Conservation (phyloP, 257 asterid genomes). For the Leonotis leonurus region DNA sequence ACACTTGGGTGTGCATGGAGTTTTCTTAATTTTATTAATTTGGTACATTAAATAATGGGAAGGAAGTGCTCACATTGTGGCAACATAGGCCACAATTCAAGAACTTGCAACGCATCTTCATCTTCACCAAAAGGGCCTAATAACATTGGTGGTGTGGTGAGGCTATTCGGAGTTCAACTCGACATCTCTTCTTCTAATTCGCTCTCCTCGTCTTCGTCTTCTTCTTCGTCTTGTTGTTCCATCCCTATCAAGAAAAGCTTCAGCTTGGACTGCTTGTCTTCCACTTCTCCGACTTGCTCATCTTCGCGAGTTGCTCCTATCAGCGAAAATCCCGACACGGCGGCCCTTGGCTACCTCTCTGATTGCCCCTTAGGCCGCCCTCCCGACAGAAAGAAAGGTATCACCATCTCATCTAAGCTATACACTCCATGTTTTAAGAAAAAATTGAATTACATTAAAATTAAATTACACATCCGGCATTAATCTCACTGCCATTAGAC, state of each 20-base stretch:
- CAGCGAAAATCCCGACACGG: slow-evolving; percentile 17
- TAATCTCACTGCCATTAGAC: too few species aligned
- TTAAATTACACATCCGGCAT: too few species aligned
- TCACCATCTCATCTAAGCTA: not conserved
- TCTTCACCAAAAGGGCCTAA: slow-evolving; percentile 9
- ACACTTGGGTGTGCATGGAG: not conserved
- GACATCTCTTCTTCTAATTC: slow-evolving; percentile 25
- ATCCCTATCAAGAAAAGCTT: slow-evolving; percentile 55
- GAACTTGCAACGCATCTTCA: slow-evolving; percentile 78
- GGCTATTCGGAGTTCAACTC: slow-evolving; percentile 74
- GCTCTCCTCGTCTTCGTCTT: slow-evolving; percentile 4
- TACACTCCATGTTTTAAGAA: not conserved
- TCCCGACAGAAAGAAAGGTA: slow-evolving; percentile 67
- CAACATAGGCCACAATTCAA: slow-evolving; percentile 78
- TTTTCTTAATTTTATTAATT: too few species aligned
- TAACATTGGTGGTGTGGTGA: slow-evolving; percentile 23
- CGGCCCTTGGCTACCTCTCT: slow-evolving; percentile 50
- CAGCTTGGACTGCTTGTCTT: slow-evolving; percentile 57
- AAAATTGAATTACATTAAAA: too few species aligned
- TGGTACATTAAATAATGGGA: slow-evolving; percentile 63
- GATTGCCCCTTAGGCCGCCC: slow-evolving; percentile 35
- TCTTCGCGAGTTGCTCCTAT: slow-evolving; percentile 23
- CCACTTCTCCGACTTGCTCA: slow-evolving; percentile 26
- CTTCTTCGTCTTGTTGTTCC: slow-evolving; percentile 6
- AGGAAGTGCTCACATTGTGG: slow-evolving; percentile 93